These are phyloP conservation scores for Penicillium macrosclerotiorum DNA, from an alignment of 495 filamentous ascomycete genomes.

Conservation along the genomic window DNA sequence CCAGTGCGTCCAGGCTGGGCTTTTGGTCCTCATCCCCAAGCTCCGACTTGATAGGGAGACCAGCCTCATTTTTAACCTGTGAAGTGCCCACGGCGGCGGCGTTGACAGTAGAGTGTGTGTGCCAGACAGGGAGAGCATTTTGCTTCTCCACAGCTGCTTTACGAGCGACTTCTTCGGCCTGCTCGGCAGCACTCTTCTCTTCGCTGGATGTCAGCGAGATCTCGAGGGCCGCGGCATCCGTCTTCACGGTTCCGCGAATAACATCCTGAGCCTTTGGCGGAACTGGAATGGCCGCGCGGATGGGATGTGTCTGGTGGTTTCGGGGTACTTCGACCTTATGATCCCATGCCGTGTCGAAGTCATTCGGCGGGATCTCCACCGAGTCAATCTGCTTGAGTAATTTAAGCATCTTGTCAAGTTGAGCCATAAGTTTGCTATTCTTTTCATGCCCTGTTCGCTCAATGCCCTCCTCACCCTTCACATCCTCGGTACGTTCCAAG, in stretches of 20 bases:
- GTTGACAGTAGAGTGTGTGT: slow-evolving; percentile 78
- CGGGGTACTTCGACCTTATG: slow-evolving; percentile 50
- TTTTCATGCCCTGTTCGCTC: slow-evolving; percentile 76
- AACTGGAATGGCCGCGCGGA: slow-evolving; percentile 43
- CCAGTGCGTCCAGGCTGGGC: slow-evolving; percentile 41
- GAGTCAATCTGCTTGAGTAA: slow-evolving; percentile 84
- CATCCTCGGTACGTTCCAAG: slow-evolving; percentile 63
- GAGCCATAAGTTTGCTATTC: slow-evolving; percentile 79
- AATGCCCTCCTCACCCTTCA: slow-evolving; percentile 55
- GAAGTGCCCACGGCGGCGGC: slow-evolving; percentile 19
- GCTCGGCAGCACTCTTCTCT: slow-evolving; percentile 72
- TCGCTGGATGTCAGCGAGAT: slow-evolving; percentile 73
- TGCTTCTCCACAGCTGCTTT: slow-evolving; percentile 75
- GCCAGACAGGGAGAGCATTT: slow-evolving; percentile 88
- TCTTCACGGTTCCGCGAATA: slow-evolving; percentile 68
- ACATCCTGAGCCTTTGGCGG: slow-evolving; percentile 55
- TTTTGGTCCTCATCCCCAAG: slow-evolving; percentile 56
- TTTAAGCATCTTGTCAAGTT: slow-evolving; percentile 80
- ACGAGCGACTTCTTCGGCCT: slow-evolving; percentile 65
- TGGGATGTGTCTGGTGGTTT: slow-evolving; percentile 54
- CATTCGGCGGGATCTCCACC: slow-evolving; percentile 78
- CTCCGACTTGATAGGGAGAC: slow-evolving; percentile 40
- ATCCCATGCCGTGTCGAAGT: slow-evolving; percentile 74
- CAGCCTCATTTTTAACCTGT: slow-evolving; percentile 35
- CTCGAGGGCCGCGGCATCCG: slow-evolving; percentile 67